phyloP scores from a whole-genome alignment of 164 flowering plant genomes.

The Sedum album region DNA sequence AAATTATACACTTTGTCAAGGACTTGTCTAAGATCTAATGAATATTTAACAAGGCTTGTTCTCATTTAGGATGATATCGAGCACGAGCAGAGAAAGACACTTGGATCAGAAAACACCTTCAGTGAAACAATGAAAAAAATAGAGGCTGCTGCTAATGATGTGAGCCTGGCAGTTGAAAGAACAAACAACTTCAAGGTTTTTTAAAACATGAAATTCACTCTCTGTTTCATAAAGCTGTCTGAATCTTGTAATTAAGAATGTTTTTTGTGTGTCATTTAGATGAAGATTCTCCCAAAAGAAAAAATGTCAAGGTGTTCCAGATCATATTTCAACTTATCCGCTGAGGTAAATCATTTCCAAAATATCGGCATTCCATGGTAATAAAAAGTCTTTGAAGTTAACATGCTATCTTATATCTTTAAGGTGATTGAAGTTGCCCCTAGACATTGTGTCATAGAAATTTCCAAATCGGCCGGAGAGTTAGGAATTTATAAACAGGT shows the following conservation, averaged over 20 bases:
- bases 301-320: constrained; percentile 30
- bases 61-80: constrained; percentile 34
- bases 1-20: not conserved
- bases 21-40: not conserved
- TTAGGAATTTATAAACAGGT: constrained; percentile 45
- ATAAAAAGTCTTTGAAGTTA: too few relatives aligned
- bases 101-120: constrained; percentile 50
- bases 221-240: not conserved
- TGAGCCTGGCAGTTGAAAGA: constrained; percentile 44
- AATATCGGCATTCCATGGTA: not conserved
- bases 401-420: too few relatives aligned
- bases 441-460: constrained; percentile 68
- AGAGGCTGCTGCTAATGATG: too few relatives aligned
- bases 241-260: not conserved
- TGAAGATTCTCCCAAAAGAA: constrained; percentile 36
- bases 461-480: constrained; percentile 62
- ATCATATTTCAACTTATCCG: constrained; percentile 40
- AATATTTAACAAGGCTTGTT: not conserved
- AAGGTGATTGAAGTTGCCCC: constrained; percentile 74
- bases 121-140: constrained; percentile 56
- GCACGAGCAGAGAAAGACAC: constrained; percentile 37
- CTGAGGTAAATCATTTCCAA: constrained; percentile 42
- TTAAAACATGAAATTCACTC: not conserved
- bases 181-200: constrained; percentile 47
- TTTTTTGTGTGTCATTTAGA: constrained; percentile 19